Evolutionary conservation across 2,329 filamentous ascomycete genomes (phyloP).

Genomic region (Aspergillus uvarum): DNA sequence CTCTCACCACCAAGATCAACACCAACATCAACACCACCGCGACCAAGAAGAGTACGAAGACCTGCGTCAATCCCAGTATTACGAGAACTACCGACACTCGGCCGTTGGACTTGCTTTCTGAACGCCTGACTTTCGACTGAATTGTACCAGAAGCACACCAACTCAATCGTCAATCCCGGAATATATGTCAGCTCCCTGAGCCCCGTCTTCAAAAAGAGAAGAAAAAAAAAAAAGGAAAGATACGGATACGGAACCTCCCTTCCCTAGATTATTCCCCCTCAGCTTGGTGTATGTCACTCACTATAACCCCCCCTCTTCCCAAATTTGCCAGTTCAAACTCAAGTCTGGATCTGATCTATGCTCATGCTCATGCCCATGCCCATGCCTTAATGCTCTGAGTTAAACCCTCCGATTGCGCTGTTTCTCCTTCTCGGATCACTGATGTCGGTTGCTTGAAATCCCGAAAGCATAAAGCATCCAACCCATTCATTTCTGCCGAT

Average conservation of each 20-base stretch:
- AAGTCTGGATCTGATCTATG: not conserved
- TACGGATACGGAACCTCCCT: too few species aligned
- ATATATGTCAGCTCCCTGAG: not conserved
- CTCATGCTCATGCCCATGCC: too few species aligned
- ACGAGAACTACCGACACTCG: constrained; percentile 23
- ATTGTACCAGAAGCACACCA: not conserved
- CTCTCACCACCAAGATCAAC: constrained; percentile 15
- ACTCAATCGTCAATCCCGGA: not conserved
- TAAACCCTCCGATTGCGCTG: not conserved
- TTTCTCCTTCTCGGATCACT: too few species aligned
- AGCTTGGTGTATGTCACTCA: too few species aligned
- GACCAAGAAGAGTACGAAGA: constrained; percentile 15
- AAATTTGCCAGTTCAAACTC: too few species aligned
- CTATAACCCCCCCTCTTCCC: too few species aligned
- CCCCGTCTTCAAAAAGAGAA: too few species aligned
- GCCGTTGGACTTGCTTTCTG: constrained; percentile 36
- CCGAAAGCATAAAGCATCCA: too few species aligned
- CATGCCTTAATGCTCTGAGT: not conserved
- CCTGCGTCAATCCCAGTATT: constrained; percentile 10
- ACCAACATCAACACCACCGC: constrained; percentile 7
- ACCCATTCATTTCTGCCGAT: too few species aligned
- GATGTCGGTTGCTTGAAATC: too few species aligned
- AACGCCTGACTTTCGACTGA: not conserved
- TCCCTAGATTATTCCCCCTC: too few species aligned
- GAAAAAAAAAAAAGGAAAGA: too few species aligned